These are phyloP conservation scores for Sporothrix globosa DNA, from an alignment of 2,329 filamentous ascomycete genomes.

Conservation along the genomic window DNA sequence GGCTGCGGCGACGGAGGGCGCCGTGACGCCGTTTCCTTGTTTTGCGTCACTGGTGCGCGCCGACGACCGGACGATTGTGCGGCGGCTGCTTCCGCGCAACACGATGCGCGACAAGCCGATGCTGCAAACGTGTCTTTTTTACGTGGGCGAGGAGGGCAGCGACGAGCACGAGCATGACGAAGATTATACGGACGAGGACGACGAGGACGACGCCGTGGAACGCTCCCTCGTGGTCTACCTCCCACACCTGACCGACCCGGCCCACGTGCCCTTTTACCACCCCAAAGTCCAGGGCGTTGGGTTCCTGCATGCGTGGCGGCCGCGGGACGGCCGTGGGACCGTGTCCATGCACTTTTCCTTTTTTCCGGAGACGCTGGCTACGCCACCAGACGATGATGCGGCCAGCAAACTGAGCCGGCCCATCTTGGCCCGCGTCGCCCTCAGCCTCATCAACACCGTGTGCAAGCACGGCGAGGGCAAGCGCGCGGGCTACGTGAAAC, in stretches of 20 bases:
- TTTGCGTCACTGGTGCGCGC: conserved; percentile 36
- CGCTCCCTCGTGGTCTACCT: conserved; percentile 72
- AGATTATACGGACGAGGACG: conserved; percentile 37
- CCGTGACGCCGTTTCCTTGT: conserved; percentile 33
- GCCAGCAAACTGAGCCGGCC: conserved; percentile 45
- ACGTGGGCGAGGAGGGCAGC: conserved; percentile 43
- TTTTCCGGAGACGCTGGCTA: conserved; percentile 6
- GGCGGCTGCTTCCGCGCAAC: conserved; percentile 81
- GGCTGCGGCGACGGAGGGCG: neutral
- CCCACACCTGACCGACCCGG: conserved; percentile 66
- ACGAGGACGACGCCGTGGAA: conserved; percentile 30
- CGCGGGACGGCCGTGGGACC: conserved; percentile 48
- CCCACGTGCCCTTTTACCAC: conserved; percentile 84
- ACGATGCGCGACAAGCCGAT: conserved; percentile 72
- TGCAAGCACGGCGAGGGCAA: conserved; percentile 73
- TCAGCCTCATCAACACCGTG: conserved; percentile 68
- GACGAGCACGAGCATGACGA: neutral
- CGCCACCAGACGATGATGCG: neutral
- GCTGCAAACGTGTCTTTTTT: conserved; percentile 81
- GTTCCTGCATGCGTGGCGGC: conserved; percentile 69
- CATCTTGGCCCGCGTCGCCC: conserved; percentile 64
- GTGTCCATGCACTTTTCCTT: conserved; percentile 62
- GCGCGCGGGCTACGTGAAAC: conserved; percentile 71
- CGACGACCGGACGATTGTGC: conserved; percentile 68
- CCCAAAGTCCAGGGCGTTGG: conserved; percentile 74